These are phyloP conservation scores for Gomphus sp. DNA, from an alignment of 1,284 basidiomycete species.

Conservation along the genomic window DNA sequence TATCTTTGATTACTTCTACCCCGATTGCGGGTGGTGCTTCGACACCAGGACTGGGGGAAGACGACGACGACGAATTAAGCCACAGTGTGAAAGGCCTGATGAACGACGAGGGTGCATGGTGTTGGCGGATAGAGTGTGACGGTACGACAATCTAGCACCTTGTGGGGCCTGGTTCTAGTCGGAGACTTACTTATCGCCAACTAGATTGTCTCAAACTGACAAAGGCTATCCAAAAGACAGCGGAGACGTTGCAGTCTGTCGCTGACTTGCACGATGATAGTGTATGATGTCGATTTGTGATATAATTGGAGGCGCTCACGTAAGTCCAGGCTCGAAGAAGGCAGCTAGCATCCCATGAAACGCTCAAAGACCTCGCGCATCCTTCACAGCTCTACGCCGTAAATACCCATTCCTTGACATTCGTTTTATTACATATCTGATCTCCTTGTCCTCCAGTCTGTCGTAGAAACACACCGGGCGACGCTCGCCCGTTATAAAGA, in stretches of 20 bases:
- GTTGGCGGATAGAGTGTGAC: slow-evolving; percentile 71
- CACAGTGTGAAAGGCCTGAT: slow-evolving; percentile 42
- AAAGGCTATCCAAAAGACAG: slow-evolving; percentile 70
- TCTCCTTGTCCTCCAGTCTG: slow-evolving; percentile 33
- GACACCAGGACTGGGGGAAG: slow-evolving; percentile 35
- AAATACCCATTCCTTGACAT: slow-evolving; percentile 12
- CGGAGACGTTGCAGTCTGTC: slow-evolving; percentile 63
- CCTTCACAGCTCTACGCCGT: slow-evolving; percentile 65
- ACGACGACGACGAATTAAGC: slow-evolving; percentile 30
- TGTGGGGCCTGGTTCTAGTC: neutral
- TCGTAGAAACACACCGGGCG: slow-evolving; percentile 63
- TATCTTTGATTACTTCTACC: slow-evolving; percentile 62
- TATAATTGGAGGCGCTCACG: neutral
- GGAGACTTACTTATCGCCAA: neutral
- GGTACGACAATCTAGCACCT: slow-evolving; percentile 28
- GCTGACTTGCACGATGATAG: slow-evolving; percentile 74
- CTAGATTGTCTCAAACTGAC: slow-evolving; percentile 67
- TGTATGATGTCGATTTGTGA: slow-evolving; percentile 31
- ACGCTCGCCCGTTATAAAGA: slow-evolving; percentile 56
- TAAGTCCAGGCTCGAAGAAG: slow-evolving; percentile 55
- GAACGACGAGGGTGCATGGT: slow-evolving; percentile 76
- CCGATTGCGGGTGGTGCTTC: slow-evolving; percentile 40
- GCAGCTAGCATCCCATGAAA: slow-evolving; percentile 66
- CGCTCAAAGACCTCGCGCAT: slow-evolving; percentile 65
- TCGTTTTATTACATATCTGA: neutral